Conservation (phyloP, 495 filamentous ascomycete species). For the Lasiosphaeria miniovina region DNA sequence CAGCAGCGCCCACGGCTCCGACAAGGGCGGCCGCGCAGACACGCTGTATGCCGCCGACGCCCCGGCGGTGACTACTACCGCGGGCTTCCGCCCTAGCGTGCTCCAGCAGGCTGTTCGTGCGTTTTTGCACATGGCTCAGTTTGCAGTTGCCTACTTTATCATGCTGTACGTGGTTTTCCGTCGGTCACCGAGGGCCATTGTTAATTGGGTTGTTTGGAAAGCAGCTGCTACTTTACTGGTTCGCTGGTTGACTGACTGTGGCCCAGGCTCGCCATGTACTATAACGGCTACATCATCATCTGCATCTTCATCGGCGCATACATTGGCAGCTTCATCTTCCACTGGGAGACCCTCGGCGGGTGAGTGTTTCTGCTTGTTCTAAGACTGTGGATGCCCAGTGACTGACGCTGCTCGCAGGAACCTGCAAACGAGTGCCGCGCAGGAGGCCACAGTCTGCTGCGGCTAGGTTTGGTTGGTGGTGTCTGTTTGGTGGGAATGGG, state of each 20-base stretch:
- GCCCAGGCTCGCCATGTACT: slow-evolving; percentile 55
- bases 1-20: too few species aligned
- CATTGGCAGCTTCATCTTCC: slow-evolving; percentile 58
- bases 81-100: slow-evolving; percentile 45
- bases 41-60: too few species aligned
- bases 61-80: not conserved
- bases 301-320: slow-evolving; percentile 64
- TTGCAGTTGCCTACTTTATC: slow-evolving; percentile 67
- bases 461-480: slow-evolving; percentile 2
- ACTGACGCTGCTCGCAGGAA: not conserved
- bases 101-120: slow-evolving; percentile 62
- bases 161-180: slow-evolving; percentile 47
- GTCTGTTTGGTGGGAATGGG: too few species aligned
- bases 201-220: not conserved
- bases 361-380: slow-evolving; percentile 2
- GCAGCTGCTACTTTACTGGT: not conserved
- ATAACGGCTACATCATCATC: slow-evolving; percentile 66
- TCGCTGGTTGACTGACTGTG: not conserved
- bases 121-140: slow-evolving; percentile 61
- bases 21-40: too few species aligned
- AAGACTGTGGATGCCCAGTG: not conserved
- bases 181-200: not conserved
- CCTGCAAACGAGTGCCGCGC: slow-evolving; percentile 8
- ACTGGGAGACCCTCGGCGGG: slow-evolving; percentile 48
- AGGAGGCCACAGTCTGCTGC: slow-evolving; percentile 19